phyloP scores from a whole-genome alignment of 176 grass and related monocot genomes.

The Oryza rufipogon region DNA sequence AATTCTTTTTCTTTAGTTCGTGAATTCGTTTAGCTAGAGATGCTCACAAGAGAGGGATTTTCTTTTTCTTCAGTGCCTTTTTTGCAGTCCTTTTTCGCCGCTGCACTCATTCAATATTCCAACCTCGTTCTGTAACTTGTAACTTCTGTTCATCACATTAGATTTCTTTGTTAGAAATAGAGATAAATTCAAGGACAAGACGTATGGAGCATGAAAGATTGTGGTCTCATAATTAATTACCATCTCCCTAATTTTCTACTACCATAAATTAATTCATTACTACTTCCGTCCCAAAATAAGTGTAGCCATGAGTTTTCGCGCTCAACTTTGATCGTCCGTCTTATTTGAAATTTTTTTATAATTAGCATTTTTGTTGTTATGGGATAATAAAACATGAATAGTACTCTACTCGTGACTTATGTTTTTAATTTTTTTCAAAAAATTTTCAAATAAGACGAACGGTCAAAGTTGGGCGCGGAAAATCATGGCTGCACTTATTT shows the following conservation, averaged over 20 bases:
- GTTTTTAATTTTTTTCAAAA: too few species aligned
- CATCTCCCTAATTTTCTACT: neutral
- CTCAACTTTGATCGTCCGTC: too few species aligned
- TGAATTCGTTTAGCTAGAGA: slow-evolving; percentile 34
- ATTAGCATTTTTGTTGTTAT: too few species aligned
- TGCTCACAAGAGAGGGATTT: neutral
- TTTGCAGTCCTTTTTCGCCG: slow-evolving; percentile 28
- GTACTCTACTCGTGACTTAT: too few species aligned
- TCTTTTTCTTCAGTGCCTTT: slow-evolving; percentile 20
- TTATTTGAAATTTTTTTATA: too few species aligned
- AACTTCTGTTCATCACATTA: slow-evolving; percentile 27
- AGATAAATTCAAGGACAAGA: slow-evolving; percentile 4
- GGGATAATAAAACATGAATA: too few species aligned
- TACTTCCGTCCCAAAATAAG: too few species aligned
- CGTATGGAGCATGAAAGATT: neutral
- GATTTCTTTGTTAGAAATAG: slow-evolving; percentile 35
- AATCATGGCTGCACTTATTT: too few species aligned
- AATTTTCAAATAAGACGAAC: too few species aligned
- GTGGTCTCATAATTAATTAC: neutral
- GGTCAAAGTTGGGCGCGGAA: too few species aligned
- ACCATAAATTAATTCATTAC: neutral
- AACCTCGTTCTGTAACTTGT: slow-evolving; percentile 4
- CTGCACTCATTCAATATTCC: neutral
- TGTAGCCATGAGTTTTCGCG: too few species aligned
- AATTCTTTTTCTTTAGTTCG: slow-evolving; percentile 21